Base-by-base conservation (phyloP, 768 basidiomycete species). In the Termitomyces sp. region DNA sequence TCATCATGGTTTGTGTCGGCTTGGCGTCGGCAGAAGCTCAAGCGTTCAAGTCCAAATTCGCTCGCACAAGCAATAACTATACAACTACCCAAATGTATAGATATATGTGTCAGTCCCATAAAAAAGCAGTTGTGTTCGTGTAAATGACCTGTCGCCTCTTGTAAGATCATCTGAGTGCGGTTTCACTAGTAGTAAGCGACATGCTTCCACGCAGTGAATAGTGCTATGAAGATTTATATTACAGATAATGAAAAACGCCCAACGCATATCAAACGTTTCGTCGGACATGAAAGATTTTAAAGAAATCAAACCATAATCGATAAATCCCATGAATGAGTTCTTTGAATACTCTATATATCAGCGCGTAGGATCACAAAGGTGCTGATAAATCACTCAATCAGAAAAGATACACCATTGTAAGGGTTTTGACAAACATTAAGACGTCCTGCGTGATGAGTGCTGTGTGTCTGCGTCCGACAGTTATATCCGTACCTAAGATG, bases 401-500 rank as follows among this genome's bases (percentile, higher is more conserved):
- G 20, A 55, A 20, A 24, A 13, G 8, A 51, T 26, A 33, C 22
- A 29, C 15, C 12, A 4, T 15, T 28, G 10, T 4, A 13, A 47
- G 45, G 24, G 16, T 8, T 22, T 15, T 5, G 15, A 63, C 67
- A 45, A 55, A 71, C 72, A 55, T 70, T 72, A 1, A 68, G 50
- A 24, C 63, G 65, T 12, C 18, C 13, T 12, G 70, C 69, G 57
- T 72, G 71, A 47, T 50, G 59, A 3, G 39, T 6, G 7, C 44
- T 66, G 26, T 69, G 63, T 10, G 53, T 66, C 46, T 73, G 72
- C 2, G 65, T 69, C 44, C 63, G 51, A 52, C 71, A 72, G 22
- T 69, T 60, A 52, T 69, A 72, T 16, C 72, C 71, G 57, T 72
- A 71, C 69, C 70, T 70, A 28, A n/a, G 24, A 54, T 4, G 26